Percentiles rank a stretch among this genome's conserved stretches.
Evolutionary conservation across 2,329 filamentous ascomycete genomes (phyloP).

Genomic region (Colletotrichum ledebouriae): DNA sequence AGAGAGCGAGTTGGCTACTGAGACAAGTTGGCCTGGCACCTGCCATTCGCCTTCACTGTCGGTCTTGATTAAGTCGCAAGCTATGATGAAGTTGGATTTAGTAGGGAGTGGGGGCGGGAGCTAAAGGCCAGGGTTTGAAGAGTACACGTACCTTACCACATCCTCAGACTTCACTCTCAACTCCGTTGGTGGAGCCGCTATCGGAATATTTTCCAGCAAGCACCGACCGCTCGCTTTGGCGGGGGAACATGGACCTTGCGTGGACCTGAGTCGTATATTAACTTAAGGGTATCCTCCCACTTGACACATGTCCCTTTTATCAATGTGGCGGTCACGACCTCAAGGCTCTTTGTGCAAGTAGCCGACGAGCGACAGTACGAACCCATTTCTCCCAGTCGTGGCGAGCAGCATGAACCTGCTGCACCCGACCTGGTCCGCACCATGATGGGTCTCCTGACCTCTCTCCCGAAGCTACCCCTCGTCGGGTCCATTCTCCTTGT

Average conservation of each 20-base stretch:
- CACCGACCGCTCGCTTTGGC: conserved; percentile 32
- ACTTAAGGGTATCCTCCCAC: conserved; percentile 20
- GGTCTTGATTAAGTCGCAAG: no score
- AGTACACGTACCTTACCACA: no score
- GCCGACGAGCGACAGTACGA: conserved; percentile 11
- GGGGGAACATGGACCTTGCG: conserved; percentile 25
- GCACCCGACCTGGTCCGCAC: conserved; percentile 27
- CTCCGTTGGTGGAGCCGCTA: conserved; percentile 34
- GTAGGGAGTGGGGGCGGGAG: neutral
- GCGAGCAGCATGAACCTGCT: conserved; percentile 36
- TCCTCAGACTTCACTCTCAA: neutral
- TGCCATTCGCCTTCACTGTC: no score
- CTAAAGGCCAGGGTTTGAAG: no score
- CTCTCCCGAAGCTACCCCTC: conserved; percentile 39
- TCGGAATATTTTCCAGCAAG: conserved; percentile 37
- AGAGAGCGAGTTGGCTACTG: no score
- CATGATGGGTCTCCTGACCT: conserved; percentile 40
- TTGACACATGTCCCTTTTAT: conserved; percentile 19
- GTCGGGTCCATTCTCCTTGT: conserved; percentile 41
- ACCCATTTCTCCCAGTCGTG: neutral
- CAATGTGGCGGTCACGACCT: conserved; percentile 30
- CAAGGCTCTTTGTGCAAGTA: conserved; percentile 26
- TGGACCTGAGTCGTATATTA: conserved; percentile 38
- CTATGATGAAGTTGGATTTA: neutral
- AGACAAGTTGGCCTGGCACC: no score